Conservation (phyloP, 1,139 yeast species). For the Pichiaceae sp. region DNA sequence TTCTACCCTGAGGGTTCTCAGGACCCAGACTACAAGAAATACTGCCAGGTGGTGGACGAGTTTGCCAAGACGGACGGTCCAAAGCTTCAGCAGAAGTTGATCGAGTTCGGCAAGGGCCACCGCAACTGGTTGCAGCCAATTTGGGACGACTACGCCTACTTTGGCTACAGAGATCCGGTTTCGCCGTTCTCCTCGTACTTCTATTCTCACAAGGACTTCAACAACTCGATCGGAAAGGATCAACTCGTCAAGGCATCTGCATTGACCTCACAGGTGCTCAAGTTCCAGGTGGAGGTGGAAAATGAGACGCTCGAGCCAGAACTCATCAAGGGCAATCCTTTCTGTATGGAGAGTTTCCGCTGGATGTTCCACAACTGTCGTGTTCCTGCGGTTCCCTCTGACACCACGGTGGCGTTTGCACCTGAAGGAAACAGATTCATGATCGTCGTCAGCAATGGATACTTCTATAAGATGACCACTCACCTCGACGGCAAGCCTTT, state of each 20-base stretch:
- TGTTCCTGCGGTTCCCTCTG: slow-evolving; percentile 56
- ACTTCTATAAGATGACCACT: slow-evolving; percentile 75
- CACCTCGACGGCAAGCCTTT: slow-evolving; percentile 46
- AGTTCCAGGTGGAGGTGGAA: slow-evolving; percentile 49
- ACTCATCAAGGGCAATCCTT: slow-evolving; percentile 70
- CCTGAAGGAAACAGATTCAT: slow-evolving; percentile 59
- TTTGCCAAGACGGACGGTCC: slow-evolving; percentile 55
- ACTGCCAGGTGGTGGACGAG: slow-evolving; percentile 44
- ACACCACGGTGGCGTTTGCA: slow-evolving; percentile 44
- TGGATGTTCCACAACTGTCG: slow-evolving; percentile 89
- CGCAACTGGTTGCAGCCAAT: slow-evolving; percentile 88
- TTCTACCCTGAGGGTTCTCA: slow-evolving; percentile 38
- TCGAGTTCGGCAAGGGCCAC: slow-evolving; percentile 41
- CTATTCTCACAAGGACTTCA: slow-evolving; percentile 70
- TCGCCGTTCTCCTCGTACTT: slow-evolving; percentile 92
- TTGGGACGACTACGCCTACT: slow-evolving; percentile 94
- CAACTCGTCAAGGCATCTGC: slow-evolving; percentile 72
- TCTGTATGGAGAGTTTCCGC: slow-evolving; percentile 89
- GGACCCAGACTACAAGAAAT: slow-evolving; percentile 49
- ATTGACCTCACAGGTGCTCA: slow-evolving; percentile 46
- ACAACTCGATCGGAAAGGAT: slow-evolving; percentile 46
- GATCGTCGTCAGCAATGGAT: slow-evolving; percentile 65
- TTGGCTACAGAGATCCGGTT: slow-evolving; percentile 87
- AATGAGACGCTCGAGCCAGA: slow-evolving; percentile 67
- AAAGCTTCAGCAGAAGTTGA: slow-evolving; percentile 58